Conservation (phyloP, 2,329 filamentous ascomycete species). For the Xylaria hypoxylon region DNA sequence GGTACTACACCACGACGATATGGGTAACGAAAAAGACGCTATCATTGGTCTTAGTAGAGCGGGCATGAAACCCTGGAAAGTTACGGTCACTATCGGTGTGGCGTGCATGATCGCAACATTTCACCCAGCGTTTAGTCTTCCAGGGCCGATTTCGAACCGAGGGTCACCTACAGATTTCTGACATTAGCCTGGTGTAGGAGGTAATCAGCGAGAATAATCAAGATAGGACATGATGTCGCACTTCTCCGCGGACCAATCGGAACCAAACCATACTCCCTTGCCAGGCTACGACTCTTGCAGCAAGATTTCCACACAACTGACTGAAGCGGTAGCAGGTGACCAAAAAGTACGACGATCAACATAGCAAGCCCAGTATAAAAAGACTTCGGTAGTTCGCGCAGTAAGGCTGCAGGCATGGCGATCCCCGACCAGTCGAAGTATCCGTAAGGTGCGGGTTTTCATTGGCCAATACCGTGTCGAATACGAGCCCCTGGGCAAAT, state of each 20-base stretch:
- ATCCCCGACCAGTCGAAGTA: slow-evolving; percentile 4
- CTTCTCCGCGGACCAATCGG: slow-evolving; percentile 27
- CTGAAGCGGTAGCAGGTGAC: neutral
- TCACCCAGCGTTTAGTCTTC: neutral
- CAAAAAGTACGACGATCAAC: slow-evolving; percentile 1
- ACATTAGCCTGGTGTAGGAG: neutral
- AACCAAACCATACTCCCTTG: slow-evolving; percentile 1
- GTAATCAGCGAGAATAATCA: neutral
- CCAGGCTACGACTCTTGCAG: slow-evolving; percentile 13
- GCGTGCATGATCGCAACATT: slow-evolving; percentile 1
- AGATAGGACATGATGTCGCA: neutral
- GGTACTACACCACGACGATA: neutral
- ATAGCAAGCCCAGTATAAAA: slow-evolving; percentile 2
- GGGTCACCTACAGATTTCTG: neutral
- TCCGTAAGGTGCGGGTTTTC: neutral
- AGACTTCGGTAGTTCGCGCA: slow-evolving; percentile 26
- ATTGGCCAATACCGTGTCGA: slow-evolving; percentile 11
- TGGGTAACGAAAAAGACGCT: neutral
- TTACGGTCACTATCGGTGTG: neutral
- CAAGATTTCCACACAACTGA: neutral
- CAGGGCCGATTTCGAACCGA: neutral
- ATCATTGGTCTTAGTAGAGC: neutral
- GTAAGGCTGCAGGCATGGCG: slow-evolving; percentile 27
- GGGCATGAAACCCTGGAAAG: neutral
- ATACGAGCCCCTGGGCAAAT: slow-evolving; percentile 21